Evolutionary conservation across 176 grass and related monocot species (phyloP).

Genomic region (Oryza meridionalis): DNA sequence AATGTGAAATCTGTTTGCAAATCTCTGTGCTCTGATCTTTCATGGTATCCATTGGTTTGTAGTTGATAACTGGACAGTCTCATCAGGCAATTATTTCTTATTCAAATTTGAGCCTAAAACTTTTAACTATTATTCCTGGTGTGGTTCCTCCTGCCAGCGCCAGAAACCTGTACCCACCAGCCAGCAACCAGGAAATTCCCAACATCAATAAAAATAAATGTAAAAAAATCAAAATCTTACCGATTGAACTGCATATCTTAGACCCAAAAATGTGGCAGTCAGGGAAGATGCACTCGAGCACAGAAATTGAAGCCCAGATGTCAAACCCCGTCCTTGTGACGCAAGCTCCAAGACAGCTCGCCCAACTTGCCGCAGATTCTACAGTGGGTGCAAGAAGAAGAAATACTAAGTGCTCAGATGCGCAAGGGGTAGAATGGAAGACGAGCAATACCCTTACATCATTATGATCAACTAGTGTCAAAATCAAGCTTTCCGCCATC

Average conservation of each 20-base stretch:
- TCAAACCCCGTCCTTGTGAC: constrained; percentile 73
- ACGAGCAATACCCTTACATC: constrained; percentile 62
- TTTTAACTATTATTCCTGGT: not conserved
- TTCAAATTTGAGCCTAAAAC: constrained; percentile 7
- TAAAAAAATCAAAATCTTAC: constrained; percentile 49
- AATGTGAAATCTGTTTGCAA: constrained; percentile 16
- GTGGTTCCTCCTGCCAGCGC: not conserved
- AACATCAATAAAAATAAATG: constrained; percentile 25
- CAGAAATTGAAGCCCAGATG: constrained; percentile 91
- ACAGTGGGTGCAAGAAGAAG: constrained; percentile 36
- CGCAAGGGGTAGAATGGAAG: constrained; percentile 35
- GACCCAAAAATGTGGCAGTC: constrained; percentile 68
- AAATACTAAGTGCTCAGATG: constrained; percentile 29
- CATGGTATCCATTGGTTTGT: constrained; percentile 8
- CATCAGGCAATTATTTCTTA: not conserved
- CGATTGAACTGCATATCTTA: constrained; percentile 79
- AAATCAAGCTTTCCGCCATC: constrained; percentile 95
- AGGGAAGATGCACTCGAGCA: constrained; percentile 80
- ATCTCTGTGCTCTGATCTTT: constrained; percentile 15
- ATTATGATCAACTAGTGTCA: constrained; percentile 78
- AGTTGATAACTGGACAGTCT: constrained; percentile 20
- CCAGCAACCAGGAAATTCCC: not conserved
- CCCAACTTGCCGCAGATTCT: constrained; percentile 84
- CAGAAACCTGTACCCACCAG: not conserved
- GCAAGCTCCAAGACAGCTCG: constrained; percentile 90